phyloP scores from a whole-genome alignment of 306 rosid species.

The Pterocarpus santalinus region DNA sequence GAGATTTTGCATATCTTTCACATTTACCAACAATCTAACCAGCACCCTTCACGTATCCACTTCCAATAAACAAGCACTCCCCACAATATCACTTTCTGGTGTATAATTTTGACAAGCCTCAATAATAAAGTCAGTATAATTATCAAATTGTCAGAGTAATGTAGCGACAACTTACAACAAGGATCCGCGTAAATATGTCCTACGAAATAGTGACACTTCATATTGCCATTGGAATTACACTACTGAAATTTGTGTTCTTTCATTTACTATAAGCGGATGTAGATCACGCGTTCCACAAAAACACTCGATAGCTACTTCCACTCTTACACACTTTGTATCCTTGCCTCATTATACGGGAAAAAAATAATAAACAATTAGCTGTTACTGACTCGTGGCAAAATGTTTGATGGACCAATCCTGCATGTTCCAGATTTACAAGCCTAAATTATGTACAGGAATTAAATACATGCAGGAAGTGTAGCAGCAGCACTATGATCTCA shows the following conservation, averaged over 20 bases:
- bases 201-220: neutral
- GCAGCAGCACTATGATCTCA: constrained; percentile 39
- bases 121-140: neutral
- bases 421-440: constrained; percentile 62
- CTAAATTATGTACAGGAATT: constrained; percentile 66
- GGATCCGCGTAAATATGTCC: neutral
- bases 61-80: constrained; percentile 49
- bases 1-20: neutral
- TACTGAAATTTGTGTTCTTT: constrained; percentile 29
- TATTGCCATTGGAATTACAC: neutral
- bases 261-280: constrained; percentile 12
- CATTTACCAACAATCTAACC: constrained; percentile 27
- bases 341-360: constrained; percentile 37
- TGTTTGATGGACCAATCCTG: constrained; percentile 47
- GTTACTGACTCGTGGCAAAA: constrained; percentile 45
- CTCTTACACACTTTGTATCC: constrained; percentile 36
- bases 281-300: constrained; percentile 25
- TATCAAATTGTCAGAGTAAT: neutral
- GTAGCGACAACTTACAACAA: neutral
- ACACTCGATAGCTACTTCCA: constrained; percentile 29
- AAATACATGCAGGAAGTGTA: constrained; percentile 42
- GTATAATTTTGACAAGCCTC: neutral
- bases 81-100: constrained; percentile 55
- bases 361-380: constrained; percentile 43
- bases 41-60: constrained; percentile 43